Percentiles rank a stretch among this genome's conserved stretches.
phyloP scores from a whole-genome alignment of 2,329 filamentous ascomycete species.

The Pseudogymnoascus sp. region DNA sequence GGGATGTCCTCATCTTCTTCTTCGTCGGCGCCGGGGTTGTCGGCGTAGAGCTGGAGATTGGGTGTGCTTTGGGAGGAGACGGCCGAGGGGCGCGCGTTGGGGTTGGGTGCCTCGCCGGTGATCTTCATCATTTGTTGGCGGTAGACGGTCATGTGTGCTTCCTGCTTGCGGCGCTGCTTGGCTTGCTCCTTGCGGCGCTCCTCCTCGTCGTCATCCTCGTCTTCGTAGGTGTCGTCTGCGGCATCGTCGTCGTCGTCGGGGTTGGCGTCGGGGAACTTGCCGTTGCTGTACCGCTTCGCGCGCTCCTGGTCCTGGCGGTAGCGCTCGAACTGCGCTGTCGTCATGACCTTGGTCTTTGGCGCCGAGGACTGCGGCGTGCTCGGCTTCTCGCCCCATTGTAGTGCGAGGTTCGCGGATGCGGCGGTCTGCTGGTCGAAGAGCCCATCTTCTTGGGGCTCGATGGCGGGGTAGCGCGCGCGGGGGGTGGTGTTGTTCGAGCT shows the following conservation, averaged over 20 bases:
- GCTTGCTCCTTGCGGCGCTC: conserved; percentile 67
- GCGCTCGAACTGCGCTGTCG: conserved; percentile 75
- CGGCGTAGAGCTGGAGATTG: conserved; percentile 39
- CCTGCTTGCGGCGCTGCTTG: conserved; percentile 75
- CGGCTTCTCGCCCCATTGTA: conserved; percentile 21
- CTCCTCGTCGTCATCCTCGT: conserved; percentile 68
- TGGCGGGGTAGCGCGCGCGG: background rate
- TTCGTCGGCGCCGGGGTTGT: conserved; percentile 42
- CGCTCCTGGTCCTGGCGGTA: conserved; percentile 68
- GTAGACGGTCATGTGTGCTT: conserved; percentile 83
- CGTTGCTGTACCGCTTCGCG: conserved; percentile 37
- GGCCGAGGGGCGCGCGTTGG: conserved; percentile 43
- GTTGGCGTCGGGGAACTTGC: conserved; percentile 29
- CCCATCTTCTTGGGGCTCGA: conserved; percentile 20
- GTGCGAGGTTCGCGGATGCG: conserved; percentile 22
- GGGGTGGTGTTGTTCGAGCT: background rate
- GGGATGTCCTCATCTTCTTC: conserved; percentile 86
- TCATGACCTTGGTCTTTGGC: conserved; percentile 73
- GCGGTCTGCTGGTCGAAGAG: conserved; percentile 24
- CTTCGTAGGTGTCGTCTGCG: conserved; percentile 54
- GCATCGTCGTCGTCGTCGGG: conserved; percentile 46
- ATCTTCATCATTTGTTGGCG: conserved; percentile 96
- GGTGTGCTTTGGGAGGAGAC: conserved; percentile 55
- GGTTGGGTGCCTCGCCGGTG: conserved; percentile 60
- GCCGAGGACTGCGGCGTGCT: conserved; percentile 8